Percentiles rank a stretch among this genome's conserved stretches.
Evolutionary conservation across 2,329 filamentous ascomycete species (phyloP).

Genomic region (Diaporthe humulicola): DNA sequence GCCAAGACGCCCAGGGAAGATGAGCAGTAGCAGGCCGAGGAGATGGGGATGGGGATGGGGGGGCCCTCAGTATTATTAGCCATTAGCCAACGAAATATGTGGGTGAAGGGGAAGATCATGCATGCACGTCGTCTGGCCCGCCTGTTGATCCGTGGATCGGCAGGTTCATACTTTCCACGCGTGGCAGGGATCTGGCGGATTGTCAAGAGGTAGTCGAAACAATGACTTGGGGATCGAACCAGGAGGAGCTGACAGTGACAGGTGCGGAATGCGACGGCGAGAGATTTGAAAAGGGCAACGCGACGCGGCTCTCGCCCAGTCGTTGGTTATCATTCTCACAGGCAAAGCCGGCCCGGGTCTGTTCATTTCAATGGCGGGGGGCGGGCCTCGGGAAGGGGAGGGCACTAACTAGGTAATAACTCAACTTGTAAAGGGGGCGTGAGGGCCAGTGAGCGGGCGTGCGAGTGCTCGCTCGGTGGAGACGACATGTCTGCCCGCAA

Average conservation of each 20-base stretch:
- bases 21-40: background rate
- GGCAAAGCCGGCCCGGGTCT: background rate
- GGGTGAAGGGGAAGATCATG: conserved; percentile 14
- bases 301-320: background rate
- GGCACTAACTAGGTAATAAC: conserved; percentile 12
- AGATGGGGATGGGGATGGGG: background rate
- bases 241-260: background rate
- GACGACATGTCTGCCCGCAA: conserved; percentile 17
- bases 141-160: conserved; percentile 24
- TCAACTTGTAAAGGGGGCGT: conserved; percentile 5
- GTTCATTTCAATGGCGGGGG: background rate
- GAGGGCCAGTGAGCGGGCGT: background rate
- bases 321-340: background rate
- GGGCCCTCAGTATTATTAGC: conserved; percentile 18
- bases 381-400: conserved; percentile 1
- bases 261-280: conserved; percentile 25
- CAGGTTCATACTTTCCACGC: conserved; percentile 9
- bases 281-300: background rate
- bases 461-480: background rate
- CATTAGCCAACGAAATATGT: conserved; percentile 22
- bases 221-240: background rate
- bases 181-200: background rate
- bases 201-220: conserved; percentile 19
- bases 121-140: conserved; percentile 19
- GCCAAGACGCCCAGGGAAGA: background rate